A percentile compares a stretch with the other conserved stretches of the same genome.
These are phyloP conservation scores for Pouteria campechiana DNA, from an alignment of 179 eudicot species.

Conservation along the genomic window DNA sequence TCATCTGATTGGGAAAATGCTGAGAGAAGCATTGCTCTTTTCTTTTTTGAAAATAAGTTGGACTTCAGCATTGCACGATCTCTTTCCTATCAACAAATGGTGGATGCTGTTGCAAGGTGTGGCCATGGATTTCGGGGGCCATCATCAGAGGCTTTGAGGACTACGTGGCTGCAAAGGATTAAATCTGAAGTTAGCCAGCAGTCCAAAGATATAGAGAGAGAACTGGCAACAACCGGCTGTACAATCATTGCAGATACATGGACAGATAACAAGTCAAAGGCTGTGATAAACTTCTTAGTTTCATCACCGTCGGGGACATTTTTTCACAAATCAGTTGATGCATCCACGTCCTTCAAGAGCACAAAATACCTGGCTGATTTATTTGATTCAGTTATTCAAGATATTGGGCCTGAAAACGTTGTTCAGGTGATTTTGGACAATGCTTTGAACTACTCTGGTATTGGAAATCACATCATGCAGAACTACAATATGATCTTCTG, in stretches of 20 bases:
- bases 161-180: constrained; percentile 59
- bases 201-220: constrained; percentile 72
- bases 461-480: constrained; percentile 69
- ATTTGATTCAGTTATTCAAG: constrained; percentile 80
- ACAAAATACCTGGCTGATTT: constrained; percentile 58
- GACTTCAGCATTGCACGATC: constrained; percentile 83
- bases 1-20: constrained; percentile 57
- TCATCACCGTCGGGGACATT: constrained; percentile 87
- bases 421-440: constrained; percentile 83
- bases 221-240: constrained; percentile 89
- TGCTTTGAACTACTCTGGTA: constrained; percentile 51
- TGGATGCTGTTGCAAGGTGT: constrained; percentile 70
- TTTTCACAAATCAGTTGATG: constrained; percentile 90
- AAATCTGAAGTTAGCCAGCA: constrained; percentile 56
- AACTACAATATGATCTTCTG: constrained; percentile 64
- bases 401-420: constrained; percentile 79
- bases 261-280: constrained; percentile 88
- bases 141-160: constrained; percentile 62
- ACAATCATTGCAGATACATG: constrained; percentile 84
- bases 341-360: constrained; percentile 68
- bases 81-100: constrained; percentile 70
- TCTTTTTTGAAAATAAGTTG: constrained; percentile 84
- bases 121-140: constrained; percentile 71
- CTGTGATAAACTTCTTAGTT: constrained; percentile 71
- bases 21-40: constrained; percentile 73